Evolutionary conservation across 2,329 filamentous ascomycete genomes (phyloP).

Genomic region (Claviceps africana): DNA sequence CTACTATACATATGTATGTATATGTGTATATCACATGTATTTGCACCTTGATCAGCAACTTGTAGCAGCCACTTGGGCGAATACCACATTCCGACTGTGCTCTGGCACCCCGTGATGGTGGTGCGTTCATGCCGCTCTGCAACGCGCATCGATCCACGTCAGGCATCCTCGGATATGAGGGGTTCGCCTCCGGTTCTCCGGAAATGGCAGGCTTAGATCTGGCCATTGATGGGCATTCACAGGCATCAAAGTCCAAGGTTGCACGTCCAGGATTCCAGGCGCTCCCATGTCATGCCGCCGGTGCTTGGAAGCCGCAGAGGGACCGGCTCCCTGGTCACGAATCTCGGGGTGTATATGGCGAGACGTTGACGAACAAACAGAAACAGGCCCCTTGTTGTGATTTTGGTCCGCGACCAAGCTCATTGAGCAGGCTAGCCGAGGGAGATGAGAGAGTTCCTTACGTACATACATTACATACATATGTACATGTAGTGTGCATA

Average conservation of each 20-base stretch:
- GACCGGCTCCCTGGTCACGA: conserved; percentile 2
- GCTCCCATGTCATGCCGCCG: background rate
- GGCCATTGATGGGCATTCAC: background rate
- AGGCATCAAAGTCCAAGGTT: background rate
- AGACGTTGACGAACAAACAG: background rate
- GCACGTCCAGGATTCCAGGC: background rate
- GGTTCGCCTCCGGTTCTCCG: background rate
- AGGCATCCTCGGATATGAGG: background rate
- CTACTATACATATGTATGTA: no score
- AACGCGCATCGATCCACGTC: background rate
- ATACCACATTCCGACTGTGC: background rate
- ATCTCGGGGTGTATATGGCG: background rate
- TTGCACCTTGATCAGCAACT: background rate
- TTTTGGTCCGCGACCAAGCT: background rate
- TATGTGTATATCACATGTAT: no score
- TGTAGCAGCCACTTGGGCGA: background rate
- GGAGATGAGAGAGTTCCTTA: no score
- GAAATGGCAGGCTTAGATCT: background rate
- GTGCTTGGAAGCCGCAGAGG: background rate
- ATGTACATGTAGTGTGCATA: no score
- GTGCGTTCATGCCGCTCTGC: conserved; percentile 2
- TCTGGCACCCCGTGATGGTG: background rate
- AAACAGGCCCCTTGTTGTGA: background rate
- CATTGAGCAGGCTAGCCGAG: no score
- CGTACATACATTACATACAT: no score